Base-by-base conservation (phyloP, 257 asterid species). In the Avicennia marina region DNA sequence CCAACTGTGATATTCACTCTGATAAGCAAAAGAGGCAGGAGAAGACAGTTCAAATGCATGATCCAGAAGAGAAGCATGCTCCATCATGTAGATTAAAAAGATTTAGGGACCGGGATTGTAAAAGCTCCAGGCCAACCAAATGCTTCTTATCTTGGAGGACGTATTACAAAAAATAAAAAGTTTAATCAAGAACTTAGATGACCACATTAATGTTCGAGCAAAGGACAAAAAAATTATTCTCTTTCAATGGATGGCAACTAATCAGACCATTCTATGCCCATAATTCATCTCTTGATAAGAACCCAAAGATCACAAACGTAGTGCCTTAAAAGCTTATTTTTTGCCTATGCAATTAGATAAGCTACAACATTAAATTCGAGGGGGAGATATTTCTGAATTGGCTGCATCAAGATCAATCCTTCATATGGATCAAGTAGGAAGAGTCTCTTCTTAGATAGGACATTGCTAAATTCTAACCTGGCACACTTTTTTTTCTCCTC, bases 1-100 rank as follows among this genome's bases (percentile, higher is more conserved):
- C 97, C 97, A 32, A 62, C 21, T n/a, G 81, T 73, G 27, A 84
- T 42, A 61, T 90, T 90, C 44, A 75, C 83, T 66, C 94, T 89
- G 76, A 44, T 11, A 5, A 53, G n/a, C 47, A 25, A 36, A 63
- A 38, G 42, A 34, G 13, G 49, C 24, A 7, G 33, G 6, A 39
- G 18, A 40, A 51, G 17, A 38, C 22, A 40, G 12, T 38, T 67
- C 60, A 27, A 26, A 21, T 11, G 11, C 6, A 39, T 5, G 12
- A 60, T 19, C 43, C 13, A 31, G 38, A 59, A 6, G 21, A 47
- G 27, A 12, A 12, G 29, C 4, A 15, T 7, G 12, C 46, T 43
- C 20, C n/a, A n/a, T 18, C 13, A 7, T 19, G 12, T 18, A 5
- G 2, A 1, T 15, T 6, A 18, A 1, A 9, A 11, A 21, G 6